Conservation (phyloP, 1,139 yeast species). For the Pichia inconspicua region DNA sequence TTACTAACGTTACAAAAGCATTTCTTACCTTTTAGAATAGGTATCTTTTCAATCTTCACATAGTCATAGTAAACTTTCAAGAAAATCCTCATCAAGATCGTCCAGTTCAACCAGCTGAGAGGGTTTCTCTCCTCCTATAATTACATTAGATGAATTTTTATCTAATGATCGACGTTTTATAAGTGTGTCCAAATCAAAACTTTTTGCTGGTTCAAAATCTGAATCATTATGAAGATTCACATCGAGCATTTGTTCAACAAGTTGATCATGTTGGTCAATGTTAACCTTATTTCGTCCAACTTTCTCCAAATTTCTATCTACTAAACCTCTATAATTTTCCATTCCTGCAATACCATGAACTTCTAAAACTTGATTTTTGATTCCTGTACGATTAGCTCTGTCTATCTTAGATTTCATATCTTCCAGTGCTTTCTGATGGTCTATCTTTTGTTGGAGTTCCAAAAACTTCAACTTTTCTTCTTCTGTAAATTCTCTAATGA, state of each 20-base stretch:
- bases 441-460: conserved; percentile 17
- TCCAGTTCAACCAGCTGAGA: not conserved
- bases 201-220: not conserved
- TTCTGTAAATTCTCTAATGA: conserved; percentile 16
- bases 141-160: not conserved
- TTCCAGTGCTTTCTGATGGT: conserved; percentile 13
- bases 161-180: not conserved
- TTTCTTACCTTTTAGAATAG: no score
- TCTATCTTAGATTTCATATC: conserved; percentile 14
- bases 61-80: conserved; percentile 6
- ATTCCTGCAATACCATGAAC: conserved; percentile 14
- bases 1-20: no score
- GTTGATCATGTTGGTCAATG: conserved; percentile 17
- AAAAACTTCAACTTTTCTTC: conserved; percentile 20
- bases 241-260: conserved; percentile 16
- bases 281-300: conserved; percentile 1
- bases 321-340: conserved; percentile 16
- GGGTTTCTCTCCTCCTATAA: not conserved
- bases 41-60: no score
- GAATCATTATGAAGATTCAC: conserved; percentile 4
- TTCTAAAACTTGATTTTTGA: conserved; percentile 16
- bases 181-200: conserved; percentile 8
- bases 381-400: conserved; percentile 10
- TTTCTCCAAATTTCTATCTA: conserved; percentile 10
- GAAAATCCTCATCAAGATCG: conserved; percentile 8